These are phyloP conservation scores for Penicillium desertorum DNA, from an alignment of 495 filamentous ascomycete genomes.

Conservation along the genomic window DNA sequence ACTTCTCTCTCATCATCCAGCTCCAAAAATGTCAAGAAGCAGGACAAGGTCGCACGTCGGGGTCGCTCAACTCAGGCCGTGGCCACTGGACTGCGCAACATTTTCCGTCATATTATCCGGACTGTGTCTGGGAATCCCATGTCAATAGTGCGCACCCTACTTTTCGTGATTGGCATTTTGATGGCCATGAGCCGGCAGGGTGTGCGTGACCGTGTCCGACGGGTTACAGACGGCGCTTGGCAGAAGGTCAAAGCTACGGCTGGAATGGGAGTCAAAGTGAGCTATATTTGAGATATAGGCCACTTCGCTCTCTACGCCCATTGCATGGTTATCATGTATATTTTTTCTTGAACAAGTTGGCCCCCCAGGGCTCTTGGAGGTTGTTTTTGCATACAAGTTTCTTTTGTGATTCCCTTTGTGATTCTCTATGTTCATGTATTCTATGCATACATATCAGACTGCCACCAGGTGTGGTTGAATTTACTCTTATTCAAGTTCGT, in stretches of 20 bases:
- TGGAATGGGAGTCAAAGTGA: slow-evolving; percentile 97
- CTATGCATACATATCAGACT: slow-evolving; percentile 12
- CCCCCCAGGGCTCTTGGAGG: background rate
- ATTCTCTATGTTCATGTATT: slow-evolving; percentile 18
- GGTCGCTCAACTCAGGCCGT: slow-evolving; percentile 34
- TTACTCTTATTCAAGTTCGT: background rate
- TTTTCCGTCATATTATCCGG: slow-evolving; percentile 60
- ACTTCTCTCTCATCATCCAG: slow-evolving; percentile 34
- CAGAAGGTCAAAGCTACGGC: slow-evolving; percentile 80
- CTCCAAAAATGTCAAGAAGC: slow-evolving; percentile 43
- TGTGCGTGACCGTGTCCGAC: slow-evolving; percentile 70
- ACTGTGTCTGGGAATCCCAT: slow-evolving; percentile 71
- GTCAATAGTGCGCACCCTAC: slow-evolving; percentile 68
- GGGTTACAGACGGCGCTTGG: slow-evolving; percentile 70
- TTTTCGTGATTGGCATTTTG: slow-evolving; percentile 80
- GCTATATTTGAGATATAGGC: slow-evolving; percentile 68
- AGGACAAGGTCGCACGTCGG: slow-evolving; percentile 39
- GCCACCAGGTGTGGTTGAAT: slow-evolving; percentile 9
- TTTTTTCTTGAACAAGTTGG: slow-evolving; percentile 14
- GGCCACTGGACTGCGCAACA: slow-evolving; percentile 53
- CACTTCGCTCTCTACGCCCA: slow-evolving; percentile 5
- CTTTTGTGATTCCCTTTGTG: slow-evolving; percentile 28
- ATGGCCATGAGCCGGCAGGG: slow-evolving; percentile 72
- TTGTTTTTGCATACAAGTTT: slow-evolving; percentile 23
- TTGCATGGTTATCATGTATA: slow-evolving; percentile 23